A percentile compares a stretch with the other conserved stretches of the same genome.
These are phyloP conservation scores for Endoconidiophora polonica DNA, from an alignment of 2,329 filamentous ascomycete species.

Conservation along the genomic window DNA sequence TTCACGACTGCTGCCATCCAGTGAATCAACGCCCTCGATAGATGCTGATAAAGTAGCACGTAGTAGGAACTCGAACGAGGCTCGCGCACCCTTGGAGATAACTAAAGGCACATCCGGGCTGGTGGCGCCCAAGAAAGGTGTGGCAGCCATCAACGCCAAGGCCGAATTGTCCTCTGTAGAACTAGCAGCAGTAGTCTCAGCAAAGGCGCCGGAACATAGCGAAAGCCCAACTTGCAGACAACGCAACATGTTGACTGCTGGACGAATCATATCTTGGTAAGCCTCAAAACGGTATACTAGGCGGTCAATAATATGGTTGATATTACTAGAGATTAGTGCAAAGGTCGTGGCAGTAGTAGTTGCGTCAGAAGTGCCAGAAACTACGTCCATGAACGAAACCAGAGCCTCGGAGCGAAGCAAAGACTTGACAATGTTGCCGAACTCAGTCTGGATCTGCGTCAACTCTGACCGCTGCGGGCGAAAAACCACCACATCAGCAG, in stretches of 20 bases:
- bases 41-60: conserved; percentile 26
- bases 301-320: conserved; percentile 53
- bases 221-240: conserved; percentile 63
- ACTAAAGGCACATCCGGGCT: conserved; percentile 15
- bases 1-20: conserved; percentile 22
- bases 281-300: conserved; percentile 53
- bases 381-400: conserved; percentile 15
- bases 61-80: conserved; percentile 32
- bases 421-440: conserved; percentile 57
- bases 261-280: conserved; percentile 73
- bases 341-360: conserved; percentile 27
- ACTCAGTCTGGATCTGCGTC: conserved; percentile 61
- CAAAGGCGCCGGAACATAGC: conserved; percentile 30
- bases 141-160: conserved; percentile 25
- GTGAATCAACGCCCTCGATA: conserved; percentile 26
- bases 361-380: conserved; percentile 13
- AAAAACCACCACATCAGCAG: conserved; percentile 48
- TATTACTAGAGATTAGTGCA: conserved; percentile 34
- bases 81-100: conserved; percentile 15
- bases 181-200: conserved; percentile 17
- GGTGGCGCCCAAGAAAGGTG: conserved; percentile 39
- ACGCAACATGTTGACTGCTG: conserved; percentile 61
- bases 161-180: neutral
- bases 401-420: conserved; percentile 30
- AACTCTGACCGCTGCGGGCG: conserved; percentile 54